A percentile compares a stretch with the other conserved stretches of the same genome.
phyloP scores from a whole-genome alignment of 2,329 filamentous ascomycete genomes.

The Diaporthe citrichinensis region DNA sequence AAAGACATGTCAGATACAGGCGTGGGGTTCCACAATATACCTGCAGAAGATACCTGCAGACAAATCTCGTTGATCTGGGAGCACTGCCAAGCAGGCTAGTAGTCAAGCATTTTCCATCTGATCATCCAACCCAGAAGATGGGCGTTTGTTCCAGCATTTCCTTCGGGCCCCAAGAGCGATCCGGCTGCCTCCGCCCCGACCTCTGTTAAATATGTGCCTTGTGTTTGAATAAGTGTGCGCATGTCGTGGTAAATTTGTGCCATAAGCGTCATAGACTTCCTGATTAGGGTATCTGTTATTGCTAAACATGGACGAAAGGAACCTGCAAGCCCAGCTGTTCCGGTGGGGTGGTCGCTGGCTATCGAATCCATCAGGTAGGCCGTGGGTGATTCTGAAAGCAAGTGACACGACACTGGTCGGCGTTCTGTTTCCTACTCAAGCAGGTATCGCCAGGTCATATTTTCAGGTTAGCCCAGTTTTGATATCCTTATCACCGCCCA shows the following conservation, averaged over 20 bases:
- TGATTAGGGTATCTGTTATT: too few relatives aligned
- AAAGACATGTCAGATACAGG: not conserved
- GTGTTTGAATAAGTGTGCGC: not conserved
- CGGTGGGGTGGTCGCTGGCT: not conserved
- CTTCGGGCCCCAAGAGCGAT: not conserved
- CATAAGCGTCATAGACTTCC: not conserved
- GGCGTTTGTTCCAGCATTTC: not conserved
- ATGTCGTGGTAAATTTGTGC: not conserved
- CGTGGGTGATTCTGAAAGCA: not conserved
- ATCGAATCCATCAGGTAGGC: not conserved
- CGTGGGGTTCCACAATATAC: not conserved
- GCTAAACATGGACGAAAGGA: too few relatives aligned
- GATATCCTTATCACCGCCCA: not conserved
- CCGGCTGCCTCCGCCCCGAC: not conserved
- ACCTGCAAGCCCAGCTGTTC: too few relatives aligned
- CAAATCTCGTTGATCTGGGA: not conserved
- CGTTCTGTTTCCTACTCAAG: not conserved
- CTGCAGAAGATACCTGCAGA: not conserved
- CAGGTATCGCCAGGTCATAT: not conserved
- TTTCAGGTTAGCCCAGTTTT: not conserved
- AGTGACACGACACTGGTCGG: not conserved
- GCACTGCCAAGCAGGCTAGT: not conserved
- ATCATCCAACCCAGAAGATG: not conserved
- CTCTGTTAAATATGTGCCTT: not conserved
- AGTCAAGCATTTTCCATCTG: conserved; percentile 5